These are phyloP conservation scores for Arthrobotrys iridis DNA, from an alignment of 2,329 filamentous ascomycete species.

Conservation along the genomic window DNA sequence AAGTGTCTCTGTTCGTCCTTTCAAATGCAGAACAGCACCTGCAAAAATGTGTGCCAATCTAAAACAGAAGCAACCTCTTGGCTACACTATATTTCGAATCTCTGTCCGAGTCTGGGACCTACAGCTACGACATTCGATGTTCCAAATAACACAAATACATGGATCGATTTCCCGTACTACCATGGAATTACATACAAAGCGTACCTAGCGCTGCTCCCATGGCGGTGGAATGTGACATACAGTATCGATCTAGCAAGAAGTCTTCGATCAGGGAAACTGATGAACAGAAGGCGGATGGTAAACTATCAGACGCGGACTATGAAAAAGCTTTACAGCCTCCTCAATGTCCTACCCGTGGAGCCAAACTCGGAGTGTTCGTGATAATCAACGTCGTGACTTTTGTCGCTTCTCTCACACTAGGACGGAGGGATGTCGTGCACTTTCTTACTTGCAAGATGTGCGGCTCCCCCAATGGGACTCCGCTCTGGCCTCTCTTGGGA, in stretches of 20 bases:
- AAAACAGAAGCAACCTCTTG: neutral
- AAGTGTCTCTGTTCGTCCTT: neutral
- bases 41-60: neutral
- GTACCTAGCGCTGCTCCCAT: neutral
- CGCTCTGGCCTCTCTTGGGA: neutral
- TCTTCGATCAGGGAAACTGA: neutral
- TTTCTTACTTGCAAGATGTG: neutral
- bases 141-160: no score
- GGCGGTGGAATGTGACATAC: neutral
- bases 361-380: neutral
- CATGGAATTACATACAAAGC: neutral
- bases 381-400: neutral
- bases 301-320: no score
- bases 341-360: neutral
- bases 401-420: neutral
- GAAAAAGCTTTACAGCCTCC: neutral
- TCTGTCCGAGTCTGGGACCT: neutral
- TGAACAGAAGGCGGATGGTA: no score
- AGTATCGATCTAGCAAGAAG: neutral
- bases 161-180: no score
- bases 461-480: neutral
- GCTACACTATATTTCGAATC: neutral
- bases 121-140: neutral
- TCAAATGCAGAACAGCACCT: neutral
- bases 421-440: neutral